A percentile compares a stretch with the other conserved stretches of the same genome.
Evolutionary conservation across 73 alveolate species (phyloP).

Genomic region (Tetrahymena thermophila): DNA sequence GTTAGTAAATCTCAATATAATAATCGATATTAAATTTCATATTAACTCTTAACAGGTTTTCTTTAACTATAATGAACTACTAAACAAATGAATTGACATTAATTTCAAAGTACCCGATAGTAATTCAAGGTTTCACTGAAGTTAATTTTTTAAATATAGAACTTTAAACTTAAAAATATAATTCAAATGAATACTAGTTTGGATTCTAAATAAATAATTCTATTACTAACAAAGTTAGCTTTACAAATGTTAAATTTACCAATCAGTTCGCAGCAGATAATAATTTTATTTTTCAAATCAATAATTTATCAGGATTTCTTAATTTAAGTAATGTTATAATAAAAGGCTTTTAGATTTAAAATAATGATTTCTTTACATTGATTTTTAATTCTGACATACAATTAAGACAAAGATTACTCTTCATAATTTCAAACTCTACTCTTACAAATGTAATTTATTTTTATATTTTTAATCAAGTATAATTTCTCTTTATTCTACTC

Average conservation of each 20-base stretch:
- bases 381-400: neutral
- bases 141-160: neutral
- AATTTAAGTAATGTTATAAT: neutral
- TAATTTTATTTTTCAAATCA: neutral
- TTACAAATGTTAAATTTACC: neutral
- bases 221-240: neutral
- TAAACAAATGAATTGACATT: neutral
- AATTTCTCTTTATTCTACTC: too few relatives aligned
- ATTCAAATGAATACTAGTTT: neutral
- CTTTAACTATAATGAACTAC: neutral
- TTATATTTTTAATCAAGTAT: too few relatives aligned
- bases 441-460: neutral
- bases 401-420: neutral
- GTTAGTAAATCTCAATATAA: neutral
- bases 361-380: neutral
- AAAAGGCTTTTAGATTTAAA: neutral
- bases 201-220: neutral
- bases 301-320: neutral
- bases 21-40: neutral
- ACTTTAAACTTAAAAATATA: neutral
- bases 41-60: neutral
- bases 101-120: neutral
- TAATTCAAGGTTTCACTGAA: neutral
- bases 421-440: neutral
- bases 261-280: neutral